A percentile compares a stretch with the other conserved stretches of the same genome.
Conservation (phyloP, 306 rosid species). For the Ormosia emarginata region DNA sequence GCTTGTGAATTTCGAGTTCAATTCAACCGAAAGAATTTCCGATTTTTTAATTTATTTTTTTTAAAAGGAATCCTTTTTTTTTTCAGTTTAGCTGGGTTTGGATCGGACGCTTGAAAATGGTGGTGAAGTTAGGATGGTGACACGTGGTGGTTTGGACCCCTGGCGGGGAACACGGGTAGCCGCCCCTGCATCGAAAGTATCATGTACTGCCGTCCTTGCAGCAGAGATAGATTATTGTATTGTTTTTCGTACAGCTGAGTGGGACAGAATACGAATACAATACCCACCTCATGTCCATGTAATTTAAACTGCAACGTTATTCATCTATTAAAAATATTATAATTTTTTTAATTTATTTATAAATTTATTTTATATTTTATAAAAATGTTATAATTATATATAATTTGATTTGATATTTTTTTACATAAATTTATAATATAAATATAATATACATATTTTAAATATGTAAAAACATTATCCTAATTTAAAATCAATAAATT, state of each 20-base stretch:
- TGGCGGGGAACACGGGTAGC: slow-evolving; percentile 10
- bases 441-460: no score
- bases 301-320: no score
- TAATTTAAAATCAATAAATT: no score
- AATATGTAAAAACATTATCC: no score
- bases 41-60: background rate
- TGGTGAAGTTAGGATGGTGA: background rate
- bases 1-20: background rate
- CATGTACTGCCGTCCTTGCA: slow-evolving; percentile 7
- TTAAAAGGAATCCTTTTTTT: background rate
- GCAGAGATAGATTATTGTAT: background rate
- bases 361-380: no score
- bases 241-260: background rate
- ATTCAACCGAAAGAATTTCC: background rate
- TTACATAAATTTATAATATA: no score
- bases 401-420: no score
- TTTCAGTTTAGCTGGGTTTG: background rate
- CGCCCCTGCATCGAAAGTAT: background rate
- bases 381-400: no score
- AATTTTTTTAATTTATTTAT: no score
- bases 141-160: slow-evolving; percentile 9
- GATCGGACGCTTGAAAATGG: slow-evolving; percentile 7
- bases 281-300: no score
- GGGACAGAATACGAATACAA: background rate
- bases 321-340: no score